Evolutionary conservation across 2,329 filamentous ascomycete genomes (phyloP).

Genomic region (Neoarthrinium moseri): DNA sequence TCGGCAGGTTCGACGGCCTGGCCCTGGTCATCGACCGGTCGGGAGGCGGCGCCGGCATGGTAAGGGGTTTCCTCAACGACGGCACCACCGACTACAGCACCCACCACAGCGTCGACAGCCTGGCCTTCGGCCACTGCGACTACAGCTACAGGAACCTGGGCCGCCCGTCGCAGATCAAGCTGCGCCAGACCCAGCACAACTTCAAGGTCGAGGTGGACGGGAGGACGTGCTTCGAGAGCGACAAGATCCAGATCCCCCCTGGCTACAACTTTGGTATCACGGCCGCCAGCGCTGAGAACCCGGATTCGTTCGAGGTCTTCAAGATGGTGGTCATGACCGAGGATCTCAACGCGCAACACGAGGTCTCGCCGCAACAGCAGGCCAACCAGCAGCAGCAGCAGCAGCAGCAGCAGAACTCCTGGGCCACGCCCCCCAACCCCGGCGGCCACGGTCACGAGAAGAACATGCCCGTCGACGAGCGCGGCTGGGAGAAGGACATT

Average conservation of each 20-base stretch:
- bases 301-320: constrained; percentile 93
- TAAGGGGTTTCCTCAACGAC: constrained; percentile 93
- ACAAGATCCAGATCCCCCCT: constrained; percentile 73
- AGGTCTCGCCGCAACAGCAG: constrained; percentile 29
- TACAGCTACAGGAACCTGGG: constrained; percentile 92
- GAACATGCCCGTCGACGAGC: constrained; percentile 19
- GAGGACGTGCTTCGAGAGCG: constrained; percentile 76
- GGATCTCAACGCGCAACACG: constrained; percentile 30
- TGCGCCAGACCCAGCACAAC: constrained; percentile 61
- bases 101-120: constrained; percentile 74
- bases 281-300: constrained; percentile 84
- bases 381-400: constrained; percentile 29
- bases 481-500: constrained; percentile 38
- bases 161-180: constrained; percentile 73
- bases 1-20: constrained; percentile 84
- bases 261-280: constrained; percentile 87
- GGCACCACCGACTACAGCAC: constrained; percentile 76
- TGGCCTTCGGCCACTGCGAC: constrained; percentile 91
- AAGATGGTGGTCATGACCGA: constrained; percentile 75
- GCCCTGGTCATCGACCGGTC: constrained; percentile 84
- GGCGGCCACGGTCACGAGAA: constrained; percentile 22
- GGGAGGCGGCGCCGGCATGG: constrained; percentile 72
- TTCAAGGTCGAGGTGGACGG: constrained; percentile 83
- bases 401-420: constrained; percentile 31
- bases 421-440: constrained; percentile 17